phyloP scores from a whole-genome alignment of 768 basidiomycete species.

The Russula sp. region DNA sequence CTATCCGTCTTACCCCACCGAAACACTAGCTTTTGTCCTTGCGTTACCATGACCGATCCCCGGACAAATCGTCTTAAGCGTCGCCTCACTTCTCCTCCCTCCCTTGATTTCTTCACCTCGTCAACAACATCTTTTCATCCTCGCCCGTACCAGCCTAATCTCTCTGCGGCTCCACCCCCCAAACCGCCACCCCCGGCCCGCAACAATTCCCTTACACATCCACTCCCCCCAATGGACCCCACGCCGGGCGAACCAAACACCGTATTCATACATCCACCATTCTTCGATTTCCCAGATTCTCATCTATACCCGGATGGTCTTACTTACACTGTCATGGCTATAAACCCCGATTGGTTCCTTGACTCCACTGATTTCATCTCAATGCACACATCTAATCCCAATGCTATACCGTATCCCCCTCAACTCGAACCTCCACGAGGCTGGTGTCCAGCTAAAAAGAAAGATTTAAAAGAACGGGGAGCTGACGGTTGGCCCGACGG shows the following conservation, averaged over 20 bases:
- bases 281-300: constrained; percentile 58
- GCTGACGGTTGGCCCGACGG: constrained; percentile 73
- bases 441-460: constrained; percentile 85
- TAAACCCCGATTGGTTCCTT: constrained; percentile 77
- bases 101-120: constrained; percentile 56
- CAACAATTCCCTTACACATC: constrained; percentile 23
- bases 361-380: constrained; percentile 58
- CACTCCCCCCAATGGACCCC: constrained; percentile 44
- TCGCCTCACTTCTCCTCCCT: constrained; percentile 40
- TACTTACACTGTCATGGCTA: constrained; percentile 64
- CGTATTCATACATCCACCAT: constrained; percentile 72
- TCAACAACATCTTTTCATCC: constrained; percentile 62
- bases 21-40: background rate
- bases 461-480: constrained; percentile 64
- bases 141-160: constrained; percentile 50
- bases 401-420: constrained; percentile 65
- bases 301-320: constrained; percentile 59
- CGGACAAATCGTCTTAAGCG: constrained; percentile 37
- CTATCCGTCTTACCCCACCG: background rate
- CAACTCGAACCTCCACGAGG: constrained; percentile 78
- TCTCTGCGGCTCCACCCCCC: constrained; percentile 18
- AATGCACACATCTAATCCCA: constrained; percentile 39
- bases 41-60: constrained; percentile 17
- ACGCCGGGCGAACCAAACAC: constrained; percentile 57
- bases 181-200: constrained; percentile 20